These are phyloP conservation scores for Paulownia fortunei DNA, from an alignment of 257 asterid species.

Conservation along the genomic window DNA sequence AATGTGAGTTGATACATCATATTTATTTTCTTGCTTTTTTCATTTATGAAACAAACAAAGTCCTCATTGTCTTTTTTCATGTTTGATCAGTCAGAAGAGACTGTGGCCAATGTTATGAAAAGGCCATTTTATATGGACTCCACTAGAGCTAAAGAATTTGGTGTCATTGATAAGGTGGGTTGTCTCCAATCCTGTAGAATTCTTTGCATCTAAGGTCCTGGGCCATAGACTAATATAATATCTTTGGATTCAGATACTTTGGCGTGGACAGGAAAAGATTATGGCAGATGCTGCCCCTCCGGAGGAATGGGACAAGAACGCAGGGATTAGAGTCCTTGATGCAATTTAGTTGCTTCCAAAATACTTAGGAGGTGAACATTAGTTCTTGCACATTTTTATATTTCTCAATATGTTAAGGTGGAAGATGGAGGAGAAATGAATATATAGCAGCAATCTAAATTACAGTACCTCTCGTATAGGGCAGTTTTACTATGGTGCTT, in stretches of 20 bases:
- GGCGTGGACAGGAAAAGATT: constrained; percentile 82
- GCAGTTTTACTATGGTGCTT: background rate
- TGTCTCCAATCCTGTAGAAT: constrained; percentile 18
- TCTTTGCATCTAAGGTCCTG: background rate
- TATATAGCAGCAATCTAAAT: background rate
- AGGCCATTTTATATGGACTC: constrained; percentile 84
- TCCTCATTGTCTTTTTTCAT: constrained; percentile 22
- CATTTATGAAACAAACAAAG: constrained; percentile 12
- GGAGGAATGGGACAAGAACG: constrained; percentile 79
- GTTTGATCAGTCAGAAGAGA: constrained; percentile 66
- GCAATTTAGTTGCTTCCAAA: constrained; percentile 49
- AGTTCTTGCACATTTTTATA: background rate
- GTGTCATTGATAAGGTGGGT: constrained; percentile 82
- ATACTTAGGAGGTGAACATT: constrained; percentile 41
- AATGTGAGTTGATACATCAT: constrained; percentile 63
- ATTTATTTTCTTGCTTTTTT: constrained; percentile 13
- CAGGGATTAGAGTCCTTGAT: constrained; percentile 68
- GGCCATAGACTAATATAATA: constrained; percentile 20
- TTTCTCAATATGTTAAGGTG: background rate
- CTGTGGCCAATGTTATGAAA: constrained; percentile 66
- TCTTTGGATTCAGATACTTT: constrained; percentile 67
- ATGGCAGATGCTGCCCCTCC: constrained; percentile 73
- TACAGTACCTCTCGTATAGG: background rate
- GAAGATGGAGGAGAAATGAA: background rate
- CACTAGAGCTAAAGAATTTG: constrained; percentile 77